Base-by-base conservation (phyloP, 2,329 filamentous ascomycete species). In the Teratosphaeriaceae sp. region DNA sequence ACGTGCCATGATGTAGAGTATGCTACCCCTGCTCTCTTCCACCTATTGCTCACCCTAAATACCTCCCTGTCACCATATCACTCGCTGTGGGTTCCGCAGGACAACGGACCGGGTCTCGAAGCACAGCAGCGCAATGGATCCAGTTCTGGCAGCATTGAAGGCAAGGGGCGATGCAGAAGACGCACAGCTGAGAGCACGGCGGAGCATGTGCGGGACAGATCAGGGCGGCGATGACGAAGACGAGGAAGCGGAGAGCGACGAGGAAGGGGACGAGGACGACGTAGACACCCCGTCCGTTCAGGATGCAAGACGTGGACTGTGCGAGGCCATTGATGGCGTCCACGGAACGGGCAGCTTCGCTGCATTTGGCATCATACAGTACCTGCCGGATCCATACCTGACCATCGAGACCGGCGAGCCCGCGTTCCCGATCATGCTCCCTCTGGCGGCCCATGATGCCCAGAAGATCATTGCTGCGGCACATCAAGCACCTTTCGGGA, bases 281-380 rank as follows among this genome's bases (percentile, higher is more conserved):
- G 24, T 8, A 27, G 24, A 27, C 8, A 27, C 13, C 13, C 24
- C 24, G 13, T 27, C 24, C 8, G 38, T 40, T 31, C 8, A 22
- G 21, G 38, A 40, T 40, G 24, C 23, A 19, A 27, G 24, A 27
- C 24, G 24, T 27, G 24, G 24, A 8, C 18, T 38, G 9, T 39
- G 42, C 27, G 42, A 44, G 18, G 42, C 42, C 13, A 15, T 44
- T 20, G 35, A 44, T 18, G 23, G 37, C 15, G 23, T 39, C n/a
- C 8, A 5, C n/a, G 22, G 37, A 2, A 39, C 13, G 16, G 37
- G 37, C 15, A 29, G 22, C 37, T 39, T 39, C 13, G 22, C 21
- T 21, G 27, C 37, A 3, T 39, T 39, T 18, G 24, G 16, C 22
- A 29, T 4, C 8, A 12, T 38, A 19, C 11, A 11, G 13, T n/a